These are phyloP conservation scores for Naganishia cerealis DNA, from an alignment of 1,284 basidiomycete genomes.

Conservation along the genomic window DNA sequence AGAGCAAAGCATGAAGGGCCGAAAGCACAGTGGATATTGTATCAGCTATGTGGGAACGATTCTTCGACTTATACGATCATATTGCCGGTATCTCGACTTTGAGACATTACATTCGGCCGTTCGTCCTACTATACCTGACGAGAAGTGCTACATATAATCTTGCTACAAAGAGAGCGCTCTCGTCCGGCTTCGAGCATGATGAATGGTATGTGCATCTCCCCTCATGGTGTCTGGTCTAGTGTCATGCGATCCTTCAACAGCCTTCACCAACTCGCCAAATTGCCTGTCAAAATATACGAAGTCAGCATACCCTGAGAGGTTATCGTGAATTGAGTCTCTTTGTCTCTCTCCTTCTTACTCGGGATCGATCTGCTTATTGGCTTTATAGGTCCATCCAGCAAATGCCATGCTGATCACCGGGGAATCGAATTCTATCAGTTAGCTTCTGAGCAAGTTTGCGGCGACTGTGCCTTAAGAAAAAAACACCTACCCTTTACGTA, in stretches of 20 bases:
- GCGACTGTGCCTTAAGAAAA: background rate
- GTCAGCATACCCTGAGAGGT: background rate
- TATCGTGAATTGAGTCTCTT: background rate
- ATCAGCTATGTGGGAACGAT: background rate
- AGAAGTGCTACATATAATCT: background rate
- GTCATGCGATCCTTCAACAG: background rate
- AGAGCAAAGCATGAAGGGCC: conserved; percentile 30
- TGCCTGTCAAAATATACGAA: background rate
- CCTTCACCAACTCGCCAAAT: conserved; percentile 13
- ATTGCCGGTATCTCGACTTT: background rate
- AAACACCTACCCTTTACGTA: conserved; percentile 77
- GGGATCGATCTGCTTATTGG: conserved; percentile 26
- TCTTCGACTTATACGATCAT: background rate
- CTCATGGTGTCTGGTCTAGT: background rate
- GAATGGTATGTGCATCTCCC: background rate
- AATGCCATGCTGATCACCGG: conserved; percentile 62
- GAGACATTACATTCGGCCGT: background rate
- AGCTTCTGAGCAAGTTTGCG: background rate
- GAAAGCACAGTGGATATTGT: background rate
- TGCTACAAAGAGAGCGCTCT: background rate
- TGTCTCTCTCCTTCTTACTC: conserved; percentile 7
- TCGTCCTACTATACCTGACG: background rate
- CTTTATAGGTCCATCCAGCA: conserved; percentile 82
- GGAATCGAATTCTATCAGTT: background rate
- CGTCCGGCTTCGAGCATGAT: background rate